phyloP scores from a whole-genome alignment of 768 basidiomycete species.

The Boletus sensibilis region DNA sequence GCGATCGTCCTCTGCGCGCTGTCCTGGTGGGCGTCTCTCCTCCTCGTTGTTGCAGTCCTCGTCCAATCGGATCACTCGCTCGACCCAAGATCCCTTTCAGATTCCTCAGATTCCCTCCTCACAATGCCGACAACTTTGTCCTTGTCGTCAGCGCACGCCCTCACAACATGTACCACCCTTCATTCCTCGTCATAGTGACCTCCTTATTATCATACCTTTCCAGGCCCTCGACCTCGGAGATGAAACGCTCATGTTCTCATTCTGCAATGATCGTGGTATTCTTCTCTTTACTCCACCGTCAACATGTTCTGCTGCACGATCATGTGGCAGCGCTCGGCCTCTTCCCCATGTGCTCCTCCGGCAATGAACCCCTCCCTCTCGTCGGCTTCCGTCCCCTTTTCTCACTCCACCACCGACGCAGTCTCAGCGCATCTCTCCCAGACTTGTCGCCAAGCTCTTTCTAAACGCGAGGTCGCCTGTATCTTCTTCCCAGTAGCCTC shows the following conservation, averaged over 20 bases:
- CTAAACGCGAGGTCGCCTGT: background rate
- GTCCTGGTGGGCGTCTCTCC: slow-evolving; percentile 13
- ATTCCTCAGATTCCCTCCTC: slow-evolving; percentile 10
- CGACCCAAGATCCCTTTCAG: slow-evolving; percentile 8
- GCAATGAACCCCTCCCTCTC: slow-evolving; percentile 22
- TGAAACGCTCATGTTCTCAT: slow-evolving; percentile 35
- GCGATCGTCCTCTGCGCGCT: slow-evolving; percentile 20
- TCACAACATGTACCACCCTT: slow-evolving; percentile 8
- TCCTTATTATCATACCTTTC: slow-evolving; percentile 22
- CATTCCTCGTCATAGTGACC: slow-evolving; percentile 24
- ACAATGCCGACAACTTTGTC: slow-evolving; percentile 23
- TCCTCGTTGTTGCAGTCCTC: slow-evolving; percentile 15
- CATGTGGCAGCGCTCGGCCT: slow-evolving; percentile 24
- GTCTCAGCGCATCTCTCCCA: background rate
- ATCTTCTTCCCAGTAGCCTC: slow-evolving; percentile 20
- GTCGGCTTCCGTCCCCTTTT: background rate
- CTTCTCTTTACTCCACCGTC: slow-evolving; percentile 29
- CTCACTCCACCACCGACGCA: slow-evolving; percentile 8
- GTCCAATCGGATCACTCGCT: slow-evolving; percentile 13
- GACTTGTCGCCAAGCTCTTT: background rate
- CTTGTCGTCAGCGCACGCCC: slow-evolving; percentile 18
- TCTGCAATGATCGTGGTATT: slow-evolving; percentile 26
- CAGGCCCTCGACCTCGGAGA: slow-evolving; percentile 31
- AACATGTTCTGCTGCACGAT: slow-evolving; percentile 30
- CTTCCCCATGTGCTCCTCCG: slow-evolving; percentile 17